Percentiles rank a stretch among this genome's conserved stretches.
These are phyloP conservation scores for Fennellomyces sp. DNA, from an alignment of 371 early-diverging fungal genomes.

Conservation along the genomic window DNA sequence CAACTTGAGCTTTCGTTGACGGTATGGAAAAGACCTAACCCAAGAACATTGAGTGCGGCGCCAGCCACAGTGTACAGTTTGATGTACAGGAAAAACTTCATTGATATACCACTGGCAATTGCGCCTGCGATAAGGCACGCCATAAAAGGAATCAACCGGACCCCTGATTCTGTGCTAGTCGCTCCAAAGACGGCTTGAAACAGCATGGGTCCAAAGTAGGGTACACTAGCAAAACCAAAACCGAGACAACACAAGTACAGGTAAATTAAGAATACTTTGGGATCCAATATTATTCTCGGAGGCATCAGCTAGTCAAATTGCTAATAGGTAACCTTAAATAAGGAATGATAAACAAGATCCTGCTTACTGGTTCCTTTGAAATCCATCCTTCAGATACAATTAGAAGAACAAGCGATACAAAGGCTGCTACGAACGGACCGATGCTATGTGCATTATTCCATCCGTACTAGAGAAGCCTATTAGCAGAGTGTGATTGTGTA, in stretches of 20 bases:
- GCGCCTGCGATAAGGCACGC: constrained; percentile 35
- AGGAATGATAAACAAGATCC: constrained; percentile 6
- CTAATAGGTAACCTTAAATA: background rate
- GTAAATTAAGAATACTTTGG: constrained; percentile 3
- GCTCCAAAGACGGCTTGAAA: constrained; percentile 54
- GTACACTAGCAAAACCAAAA: constrained; percentile 57
- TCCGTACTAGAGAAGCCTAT: background rate
- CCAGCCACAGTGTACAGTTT: constrained; percentile 31
- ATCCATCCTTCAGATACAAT: constrained; percentile 16
- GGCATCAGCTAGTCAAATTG: constrained; percentile 10
- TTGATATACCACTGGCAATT: constrained; percentile 24
- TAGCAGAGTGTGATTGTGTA: constrained; percentile 1
- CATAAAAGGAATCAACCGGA: constrained; percentile 50
- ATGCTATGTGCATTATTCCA: constrained; percentile 3
- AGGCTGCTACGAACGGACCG: constrained; percentile 15
- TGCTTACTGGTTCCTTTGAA: constrained; percentile 13
- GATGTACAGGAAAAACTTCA: constrained; percentile 24
- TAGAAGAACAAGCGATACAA: constrained; percentile 3
- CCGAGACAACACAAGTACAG: constrained; percentile 4
- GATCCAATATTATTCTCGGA: constrained; percentile 8
- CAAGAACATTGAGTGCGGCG: constrained; percentile 30
- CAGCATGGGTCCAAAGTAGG: constrained; percentile 74
- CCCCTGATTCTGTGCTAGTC: constrained; percentile 39
- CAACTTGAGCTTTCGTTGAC: constrained; percentile 32
- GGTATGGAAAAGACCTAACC: constrained; percentile 43